phyloP scores from a whole-genome alignment of 1,284 basidiomycete genomes.

The Sporisorium iseilematis-ciliati region DNA sequence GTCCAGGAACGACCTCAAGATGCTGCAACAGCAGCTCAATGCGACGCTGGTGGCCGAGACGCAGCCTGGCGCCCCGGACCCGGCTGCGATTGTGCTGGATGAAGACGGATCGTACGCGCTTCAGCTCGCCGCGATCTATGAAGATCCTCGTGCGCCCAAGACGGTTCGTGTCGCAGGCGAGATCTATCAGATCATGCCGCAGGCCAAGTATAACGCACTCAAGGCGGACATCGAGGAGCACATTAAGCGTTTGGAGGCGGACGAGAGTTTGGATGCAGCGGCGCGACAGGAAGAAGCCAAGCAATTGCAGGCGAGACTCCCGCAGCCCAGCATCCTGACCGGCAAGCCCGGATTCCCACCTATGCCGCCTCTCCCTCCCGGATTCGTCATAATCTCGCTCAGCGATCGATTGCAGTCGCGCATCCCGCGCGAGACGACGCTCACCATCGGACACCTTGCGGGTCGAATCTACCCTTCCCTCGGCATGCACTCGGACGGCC shows the following conservation, averaged over 20 bases:
- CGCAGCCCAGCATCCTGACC: constrained; percentile 31
- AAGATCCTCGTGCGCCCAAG: constrained; percentile 33
- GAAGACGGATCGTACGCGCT: constrained; percentile 45
- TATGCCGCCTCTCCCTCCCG: constrained; percentile 39
- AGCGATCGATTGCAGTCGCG: constrained; percentile 29
- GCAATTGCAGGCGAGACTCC: constrained; percentile 31
- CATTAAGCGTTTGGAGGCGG: constrained; percentile 17
- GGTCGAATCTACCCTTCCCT: constrained; percentile 48
- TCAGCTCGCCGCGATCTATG: constrained; percentile 37
- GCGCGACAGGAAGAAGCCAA: constrained; percentile 26
- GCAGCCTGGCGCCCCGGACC: constrained; percentile 25
- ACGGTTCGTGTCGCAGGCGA: constrained; percentile 39
- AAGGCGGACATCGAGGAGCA: constrained; percentile 16
- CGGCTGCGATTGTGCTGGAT: constrained; percentile 33
- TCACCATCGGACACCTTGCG: constrained; percentile 33
- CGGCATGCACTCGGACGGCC: constrained; percentile 45
- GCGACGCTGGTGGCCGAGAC: constrained; percentile 25
- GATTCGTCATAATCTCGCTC: constrained; percentile 47
- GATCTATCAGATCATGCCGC: constrained; percentile 39
- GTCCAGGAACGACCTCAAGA: constrained; percentile 33
- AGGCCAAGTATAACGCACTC: constrained; percentile 32
- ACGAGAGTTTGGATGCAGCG: constrained; percentile 23
- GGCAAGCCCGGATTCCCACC: constrained; percentile 42
- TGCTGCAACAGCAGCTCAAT: constrained; percentile 47
- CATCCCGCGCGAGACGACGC: constrained; percentile 36